Evolutionary conservation across 192 early-diverging fungal genomes (phyloP).

Genomic region (Umbelopsis sp.): DNA sequence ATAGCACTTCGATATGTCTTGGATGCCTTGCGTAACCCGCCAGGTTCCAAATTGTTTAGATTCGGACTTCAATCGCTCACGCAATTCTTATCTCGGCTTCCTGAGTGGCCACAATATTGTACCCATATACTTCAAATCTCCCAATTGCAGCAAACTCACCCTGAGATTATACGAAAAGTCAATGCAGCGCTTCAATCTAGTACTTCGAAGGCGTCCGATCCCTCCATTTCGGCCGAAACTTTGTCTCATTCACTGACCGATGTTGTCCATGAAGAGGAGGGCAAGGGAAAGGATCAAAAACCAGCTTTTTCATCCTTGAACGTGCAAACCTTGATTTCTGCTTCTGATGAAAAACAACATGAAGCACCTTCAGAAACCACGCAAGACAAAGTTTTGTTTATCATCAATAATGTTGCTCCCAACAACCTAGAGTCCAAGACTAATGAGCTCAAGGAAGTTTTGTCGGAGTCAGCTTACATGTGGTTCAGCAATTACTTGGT

Average conservation of each 20-base stretch:
- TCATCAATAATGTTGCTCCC: slow-evolving; percentile 92
- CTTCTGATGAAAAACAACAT: slow-evolving; percentile 19
- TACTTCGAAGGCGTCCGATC: slow-evolving; percentile 18
- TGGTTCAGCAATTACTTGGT: slow-evolving; percentile 98
- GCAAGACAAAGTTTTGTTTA: slow-evolving; percentile 96
- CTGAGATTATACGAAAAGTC: slow-evolving; percentile 74
- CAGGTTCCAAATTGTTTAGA: slow-evolving; percentile 80
- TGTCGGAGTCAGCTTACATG: slow-evolving; percentile 63
- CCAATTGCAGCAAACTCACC: slow-evolving; percentile 75
- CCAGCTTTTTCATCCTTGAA: slow-evolving; percentile 65
- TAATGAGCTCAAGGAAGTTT: slow-evolving; percentile 73
- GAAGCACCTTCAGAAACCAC: slow-evolving; percentile 62
- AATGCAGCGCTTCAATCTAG: slow-evolving; percentile 46
- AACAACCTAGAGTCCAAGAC: slow-evolving; percentile 84
- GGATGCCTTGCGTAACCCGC: slow-evolving; percentile 79
- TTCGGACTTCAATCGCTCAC: slow-evolving; percentile 89
- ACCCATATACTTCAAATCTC: slow-evolving; percentile 80
- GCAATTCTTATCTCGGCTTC: slow-evolving; percentile 82
- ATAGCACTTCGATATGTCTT: slow-evolving; percentile 89
- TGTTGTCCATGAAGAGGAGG: slow-evolving; percentile 17
- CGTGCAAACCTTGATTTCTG: slow-evolving; percentile 38
- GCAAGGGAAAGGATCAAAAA: slow-evolving; percentile 22
- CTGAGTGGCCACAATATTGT: slow-evolving; percentile 92
- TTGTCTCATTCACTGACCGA: slow-evolving; percentile 1
- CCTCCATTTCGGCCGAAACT: slow-evolving; percentile 3